phyloP scores from a whole-genome alignment of 805 yeast species.

The Cephaloascus fragrans region DNA sequence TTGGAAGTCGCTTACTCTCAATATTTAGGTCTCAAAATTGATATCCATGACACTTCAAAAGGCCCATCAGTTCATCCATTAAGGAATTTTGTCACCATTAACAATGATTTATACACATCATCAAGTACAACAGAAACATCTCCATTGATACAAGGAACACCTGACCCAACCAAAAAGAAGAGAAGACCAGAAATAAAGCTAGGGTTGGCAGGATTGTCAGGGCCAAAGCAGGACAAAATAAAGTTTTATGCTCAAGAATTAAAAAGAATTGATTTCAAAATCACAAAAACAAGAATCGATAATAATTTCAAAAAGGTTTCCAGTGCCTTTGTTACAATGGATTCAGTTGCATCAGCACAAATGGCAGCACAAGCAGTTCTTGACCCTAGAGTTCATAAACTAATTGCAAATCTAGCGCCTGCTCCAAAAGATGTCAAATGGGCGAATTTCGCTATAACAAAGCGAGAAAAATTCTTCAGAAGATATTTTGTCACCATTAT shows the following conservation, averaged over 20 bases:
- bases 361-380: conserved; percentile 38
- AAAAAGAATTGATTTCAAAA: conserved; percentile 25
- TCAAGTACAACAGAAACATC: conserved; percentile 21
- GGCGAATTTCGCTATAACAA: conserved; percentile 35
- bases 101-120: conserved; percentile 6
- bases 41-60: conserved; percentile 19
- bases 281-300: conserved; percentile 18
- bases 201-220: conserved; percentile 8
- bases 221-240: conserved; percentile 20
- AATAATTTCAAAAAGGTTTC: conserved; percentile 29
- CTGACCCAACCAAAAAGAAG: conserved; percentile 6
- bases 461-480: conserved; percentile 20
- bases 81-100: neutral
- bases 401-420: conserved; percentile 33
- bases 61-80: neutral
- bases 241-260: conserved; percentile 22
- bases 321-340: conserved; percentile 39
- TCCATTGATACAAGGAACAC: conserved; percentile 14
- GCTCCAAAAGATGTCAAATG: conserved; percentile 36
- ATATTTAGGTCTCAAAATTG: conserved; percentile 30
- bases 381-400: conserved; percentile 33
- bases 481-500: conserved; percentile 30
- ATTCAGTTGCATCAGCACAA: conserved; percentile 37
- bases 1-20: conserved; percentile 34
- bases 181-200: conserved; percentile 12